These are phyloP conservation scores for Atkinsonella texensis DNA, from an alignment of 2,329 filamentous ascomycete species.

Conservation along the genomic window DNA sequence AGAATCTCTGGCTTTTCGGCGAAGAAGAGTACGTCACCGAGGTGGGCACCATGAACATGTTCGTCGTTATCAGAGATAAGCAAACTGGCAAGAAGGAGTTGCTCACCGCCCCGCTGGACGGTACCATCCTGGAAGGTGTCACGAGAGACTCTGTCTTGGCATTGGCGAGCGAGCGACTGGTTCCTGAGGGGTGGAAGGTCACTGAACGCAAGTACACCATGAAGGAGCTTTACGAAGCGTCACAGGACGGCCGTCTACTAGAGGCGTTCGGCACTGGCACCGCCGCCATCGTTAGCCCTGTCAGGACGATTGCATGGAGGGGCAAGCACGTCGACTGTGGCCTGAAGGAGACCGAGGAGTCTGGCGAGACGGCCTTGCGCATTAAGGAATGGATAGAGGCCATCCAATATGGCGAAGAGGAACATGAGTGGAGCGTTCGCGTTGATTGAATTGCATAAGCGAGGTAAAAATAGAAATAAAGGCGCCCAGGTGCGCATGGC, in stretches of 20 bases:
- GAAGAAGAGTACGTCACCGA: constrained; percentile 94
- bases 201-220: constrained; percentile 88
- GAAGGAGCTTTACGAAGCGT: constrained; percentile 69
- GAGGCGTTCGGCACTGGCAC: constrained; percentile 94
- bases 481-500: background rate
- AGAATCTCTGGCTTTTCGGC: constrained; percentile 96
- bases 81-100: constrained; percentile 85
- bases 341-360: constrained; percentile 68
- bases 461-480: background rate
- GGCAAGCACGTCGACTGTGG: constrained; percentile 74
- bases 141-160: constrained; percentile 83
- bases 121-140: constrained; percentile 91
- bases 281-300: constrained; percentile 84
- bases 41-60: constrained; percentile 98
- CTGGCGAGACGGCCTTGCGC: constrained; percentile 68
- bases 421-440: constrained; percentile 77
- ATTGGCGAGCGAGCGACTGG: constrained; percentile 73
- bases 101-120: constrained; percentile 88
- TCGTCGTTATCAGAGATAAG: constrained; percentile 74
- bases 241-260: constrained; percentile 71
- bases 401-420: constrained; percentile 89
- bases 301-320: constrained; percentile 82
- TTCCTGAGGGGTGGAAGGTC: constrained; percentile 77
- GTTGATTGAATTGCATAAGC: constrained; percentile 13
- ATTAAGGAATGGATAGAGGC: constrained; percentile 97